Evolutionary conservation across 2,329 filamentous ascomycete genomes (phyloP).

Genomic region (Teratosphaeria viscida): DNA sequence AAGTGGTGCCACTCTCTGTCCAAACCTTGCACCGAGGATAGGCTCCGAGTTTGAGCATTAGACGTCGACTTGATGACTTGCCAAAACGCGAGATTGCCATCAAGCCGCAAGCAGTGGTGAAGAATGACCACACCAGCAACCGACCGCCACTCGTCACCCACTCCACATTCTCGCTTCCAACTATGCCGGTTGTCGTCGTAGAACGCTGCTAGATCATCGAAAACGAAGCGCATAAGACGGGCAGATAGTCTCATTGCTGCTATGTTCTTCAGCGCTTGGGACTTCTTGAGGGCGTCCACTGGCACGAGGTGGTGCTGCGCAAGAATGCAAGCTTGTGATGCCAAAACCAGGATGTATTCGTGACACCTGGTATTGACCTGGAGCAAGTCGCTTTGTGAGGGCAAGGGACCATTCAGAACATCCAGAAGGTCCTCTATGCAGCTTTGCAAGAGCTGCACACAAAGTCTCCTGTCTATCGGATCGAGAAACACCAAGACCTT

Average conservation of each 20-base stretch:
- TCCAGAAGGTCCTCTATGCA: conserved; percentile 29
- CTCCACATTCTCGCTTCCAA: conserved; percentile 36
- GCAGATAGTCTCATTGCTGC: neutral
- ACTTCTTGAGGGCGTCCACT: neutral
- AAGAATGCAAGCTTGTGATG: conserved; percentile 24
- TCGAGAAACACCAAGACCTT: conserved; percentile 43
- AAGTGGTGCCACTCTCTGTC: conserved; percentile 34
- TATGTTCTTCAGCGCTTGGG: neutral
- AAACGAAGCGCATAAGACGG: neutral
- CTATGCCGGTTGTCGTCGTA: conserved; percentile 35
- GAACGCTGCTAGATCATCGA: neutral
- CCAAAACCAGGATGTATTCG: conserved; percentile 20
- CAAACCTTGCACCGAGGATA: conserved; percentile 22
- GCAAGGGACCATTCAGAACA: neutral
- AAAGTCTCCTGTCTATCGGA: conserved; percentile 41
- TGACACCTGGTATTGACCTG: conserved; percentile 3
- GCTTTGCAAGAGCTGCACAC: conserved; percentile 32
- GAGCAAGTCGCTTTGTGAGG: neutral
- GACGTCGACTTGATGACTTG: conserved; percentile 30
- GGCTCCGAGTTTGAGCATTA: conserved; percentile 12
- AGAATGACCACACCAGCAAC: conserved; percentile 40
- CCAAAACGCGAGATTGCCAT: conserved; percentile 31
- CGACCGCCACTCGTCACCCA: conserved; percentile 30
- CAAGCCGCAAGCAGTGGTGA: conserved; percentile 30
- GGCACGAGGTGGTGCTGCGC: conserved; percentile 14